Base-by-base conservation (phyloP, 2,329 filamentous ascomycete genomes). In the Gaeumannomyces sp. region DNA sequence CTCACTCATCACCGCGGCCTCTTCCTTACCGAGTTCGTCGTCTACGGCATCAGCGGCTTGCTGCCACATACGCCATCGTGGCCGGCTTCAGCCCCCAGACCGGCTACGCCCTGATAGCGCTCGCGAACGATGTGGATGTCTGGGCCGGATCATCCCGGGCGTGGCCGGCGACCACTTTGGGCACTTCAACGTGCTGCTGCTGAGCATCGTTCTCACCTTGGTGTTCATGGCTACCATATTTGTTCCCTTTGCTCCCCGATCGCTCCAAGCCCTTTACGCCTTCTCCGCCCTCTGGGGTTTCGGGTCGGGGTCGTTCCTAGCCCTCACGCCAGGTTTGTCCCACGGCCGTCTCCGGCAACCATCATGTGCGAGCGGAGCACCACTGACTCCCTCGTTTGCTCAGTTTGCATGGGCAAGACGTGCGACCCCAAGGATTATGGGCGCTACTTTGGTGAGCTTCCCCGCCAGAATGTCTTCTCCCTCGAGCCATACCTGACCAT, bases 251-350 rank as follows among this genome's bases (percentile, higher is more conserved):
- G 68, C 22, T 3, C 4, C 22, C 10, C 45, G 45, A 2, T 53
- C 45, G 7, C 45, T 53, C 45, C 5, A 10, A 3, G 45, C 45
- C 22, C 45, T 83, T 2, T 82, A 81, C 64, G 73, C 72, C 0
- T 81, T 81, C 50, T 73, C 77, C 1, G 79, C 77, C 0, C 68
- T 82, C 0, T 83, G 80, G 71, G 81, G 80, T 0, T 80, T 82
- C n/a, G 79, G 79, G 0, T 80, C 78, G 1, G 80, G 80, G 0
- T 77, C 78, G 0, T 82, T 79, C 71, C 71, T 82, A n/a, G 78
- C 77, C 0, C 73, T 81, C 1, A 75, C 76, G 1, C 73, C 73
- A 50, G 45, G 45, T 50, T 50, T 16, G 38, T 19, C 13, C 14
- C 38, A 19, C 19, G 4, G 45, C 6, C 45, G 5, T 2, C 45